These are phyloP conservation scores for Penicillium corylophilum DNA, from an alignment of 2,329 filamentous ascomycete species.

Conservation along the genomic window DNA sequence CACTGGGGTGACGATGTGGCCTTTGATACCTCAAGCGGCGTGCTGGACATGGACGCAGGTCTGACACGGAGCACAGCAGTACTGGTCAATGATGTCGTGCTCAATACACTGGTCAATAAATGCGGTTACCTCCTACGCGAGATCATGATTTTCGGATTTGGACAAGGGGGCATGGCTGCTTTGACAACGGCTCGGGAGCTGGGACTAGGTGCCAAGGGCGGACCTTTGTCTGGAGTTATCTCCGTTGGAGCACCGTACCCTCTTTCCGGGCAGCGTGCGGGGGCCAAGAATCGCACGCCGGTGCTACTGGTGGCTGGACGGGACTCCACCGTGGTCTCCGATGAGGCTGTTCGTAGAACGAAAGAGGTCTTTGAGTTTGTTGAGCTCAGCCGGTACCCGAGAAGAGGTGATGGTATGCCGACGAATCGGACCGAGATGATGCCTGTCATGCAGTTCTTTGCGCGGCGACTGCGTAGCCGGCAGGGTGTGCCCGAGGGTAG, in stretches of 20 bases:
- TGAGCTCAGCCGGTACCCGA: slow-evolving; percentile 67
- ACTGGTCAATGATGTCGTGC: slow-evolving; percentile 54
- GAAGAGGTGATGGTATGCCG: slow-evolving; percentile 78
- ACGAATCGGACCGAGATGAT: slow-evolving; percentile 77
- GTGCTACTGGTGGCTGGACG: slow-evolving; percentile 43
- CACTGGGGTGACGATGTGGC: slow-evolving; percentile 69
- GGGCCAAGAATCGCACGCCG: slow-evolving; percentile 40
- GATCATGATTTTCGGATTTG: slow-evolving; percentile 65
- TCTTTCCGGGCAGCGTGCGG: slow-evolving; percentile 30
- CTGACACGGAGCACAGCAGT: slow-evolving; percentile 52
- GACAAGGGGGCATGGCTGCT: slow-evolving; percentile 65
- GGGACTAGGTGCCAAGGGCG: slow-evolving; percentile 12
- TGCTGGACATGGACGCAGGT: slow-evolving; percentile 62
- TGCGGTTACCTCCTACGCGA: slow-evolving; percentile 62
- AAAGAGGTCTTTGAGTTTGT: slow-evolving; percentile 67
- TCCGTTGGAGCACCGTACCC: slow-evolving; percentile 46
- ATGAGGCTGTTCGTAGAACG: slow-evolving; percentile 62
- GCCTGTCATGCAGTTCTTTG: slow-evolving; percentile 79
- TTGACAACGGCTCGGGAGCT: slow-evolving; percentile 56
- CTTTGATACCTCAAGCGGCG: slow-evolving; percentile 52
- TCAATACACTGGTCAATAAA: slow-evolving; percentile 51
- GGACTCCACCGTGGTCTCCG: slow-evolving; percentile 55
- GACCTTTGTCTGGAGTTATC: slow-evolving; percentile 40
- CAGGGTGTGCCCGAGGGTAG: slow-evolving; percentile 48
- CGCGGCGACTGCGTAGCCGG: slow-evolving; percentile 43